Evolutionary conservation across 1,139 yeast species (phyloP), one percentile per base, ranked within the genome.

Genomic region (Pichia sp.): DNA sequence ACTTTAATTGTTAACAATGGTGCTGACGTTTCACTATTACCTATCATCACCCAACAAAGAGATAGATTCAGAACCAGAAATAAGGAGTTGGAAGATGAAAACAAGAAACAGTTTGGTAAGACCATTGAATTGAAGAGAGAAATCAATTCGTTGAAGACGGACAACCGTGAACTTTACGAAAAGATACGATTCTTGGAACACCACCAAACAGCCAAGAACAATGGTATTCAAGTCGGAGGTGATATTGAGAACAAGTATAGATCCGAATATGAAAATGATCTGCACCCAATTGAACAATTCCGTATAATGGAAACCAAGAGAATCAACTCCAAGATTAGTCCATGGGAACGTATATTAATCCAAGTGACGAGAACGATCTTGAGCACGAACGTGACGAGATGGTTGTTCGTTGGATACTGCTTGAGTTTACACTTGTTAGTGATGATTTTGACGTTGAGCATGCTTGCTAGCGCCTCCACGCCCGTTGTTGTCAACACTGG

Each of bases 41-140:
- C 96, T 0, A 89, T 93, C 45, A 81, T 93, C 30, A 90, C 97
- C 20, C 91, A 93, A 60, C 99, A 93, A 68, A 79, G 99, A 65
- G 98, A 93, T 65, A 73, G 98, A 54, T 90, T 91, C 72, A 80
- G 95, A 58, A 78, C 80, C 28, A 76, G 91, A 49, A 89, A 85
- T 58, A 78, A 77, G 47, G 96, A 89, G 61, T 73, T 93, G 44
- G 98, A 93, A 63, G 86, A 85, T 46, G 96, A 89, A 58, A 62
- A 83, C 40, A 81, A 87, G 60, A 79, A 79, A 56, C 81, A 77
- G 54, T 73, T 74, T 51, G 66, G 69, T 24, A 71, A 73, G 31
- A 74, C 83, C 18, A 73, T 70, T 41, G 87, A 85, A 47, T 70
- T 87, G 53, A 81, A 77, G 52, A 69, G 85, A 48, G 90, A 88